Evolutionary conservation across 2,329 filamentous ascomycete genomes (phyloP).

Genomic region (Aaosphaeria pasadenensis): DNA sequence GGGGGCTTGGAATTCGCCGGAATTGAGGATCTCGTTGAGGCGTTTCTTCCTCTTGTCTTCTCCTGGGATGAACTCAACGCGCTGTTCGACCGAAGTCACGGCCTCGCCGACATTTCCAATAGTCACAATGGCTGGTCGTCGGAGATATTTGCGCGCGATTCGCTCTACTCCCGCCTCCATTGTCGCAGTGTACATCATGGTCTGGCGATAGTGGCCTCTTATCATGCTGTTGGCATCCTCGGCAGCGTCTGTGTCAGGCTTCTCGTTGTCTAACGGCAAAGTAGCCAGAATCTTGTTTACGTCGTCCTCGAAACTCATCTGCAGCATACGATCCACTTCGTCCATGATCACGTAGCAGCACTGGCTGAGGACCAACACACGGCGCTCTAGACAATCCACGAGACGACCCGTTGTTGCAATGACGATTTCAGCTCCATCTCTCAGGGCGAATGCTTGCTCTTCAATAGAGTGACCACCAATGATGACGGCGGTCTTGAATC

Average conservation of each 20-base stretch:
- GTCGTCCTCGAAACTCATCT: conserved; percentile 94
- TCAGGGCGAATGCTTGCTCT: conserved; percentile 85
- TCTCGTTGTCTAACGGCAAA: conserved; percentile 87
- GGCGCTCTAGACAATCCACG: conserved; percentile 92
- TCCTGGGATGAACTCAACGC: conserved; percentile 83
- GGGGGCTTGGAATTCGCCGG: conserved; percentile 75
- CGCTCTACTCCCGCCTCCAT: conserved; percentile 92
- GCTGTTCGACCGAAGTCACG: conserved; percentile 96
- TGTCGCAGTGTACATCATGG: conserved; percentile 99
- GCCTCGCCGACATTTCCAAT: conserved; percentile 95
- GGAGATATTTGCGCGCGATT: conserved; percentile 95
- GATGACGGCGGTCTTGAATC: conserved; percentile 93
- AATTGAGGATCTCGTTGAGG: conserved; percentile 82
- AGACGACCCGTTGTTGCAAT: conserved; percentile 98
- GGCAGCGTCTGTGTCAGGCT: conserved; percentile 88
- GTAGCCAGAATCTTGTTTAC: conserved; percentile 97
- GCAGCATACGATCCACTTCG: conserved; percentile 98
- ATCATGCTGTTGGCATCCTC: conserved; percentile 86
- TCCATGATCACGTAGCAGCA: conserved; percentile 99
- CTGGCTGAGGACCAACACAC: conserved; percentile 87
- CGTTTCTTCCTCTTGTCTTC: conserved; percentile 98
- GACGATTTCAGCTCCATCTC: conserved; percentile 93
- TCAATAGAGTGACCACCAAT: conserved; percentile 97
- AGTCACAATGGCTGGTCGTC: conserved; percentile 86
- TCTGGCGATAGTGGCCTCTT: conserved; percentile 83